Conservation (phyloP, 768 basidiomycete genomes). For the Tricholoma sp. region DNA sequence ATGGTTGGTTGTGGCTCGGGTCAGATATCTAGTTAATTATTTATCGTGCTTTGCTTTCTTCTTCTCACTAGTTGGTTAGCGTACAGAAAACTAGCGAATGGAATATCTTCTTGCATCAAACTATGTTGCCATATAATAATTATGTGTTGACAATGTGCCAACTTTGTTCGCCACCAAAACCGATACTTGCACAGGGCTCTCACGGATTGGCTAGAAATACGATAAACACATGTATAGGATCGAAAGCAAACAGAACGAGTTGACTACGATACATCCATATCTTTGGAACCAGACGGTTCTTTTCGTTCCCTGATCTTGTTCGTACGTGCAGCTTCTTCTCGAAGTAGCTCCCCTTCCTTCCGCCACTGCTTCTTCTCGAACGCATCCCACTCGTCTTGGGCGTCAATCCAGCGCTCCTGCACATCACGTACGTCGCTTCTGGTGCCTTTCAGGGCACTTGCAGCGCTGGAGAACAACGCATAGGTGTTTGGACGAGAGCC, state of each 20-base stretch:
- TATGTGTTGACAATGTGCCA: no score
- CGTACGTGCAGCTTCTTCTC: slow-evolving; percentile 36
- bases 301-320: slow-evolving; percentile 28
- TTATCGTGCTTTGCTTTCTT: neutral
- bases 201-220: neutral
- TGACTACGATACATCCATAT: slow-evolving; percentile 9
- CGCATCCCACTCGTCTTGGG: slow-evolving; percentile 75
- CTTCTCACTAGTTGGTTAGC: neutral
- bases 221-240: no score
- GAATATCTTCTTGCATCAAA: no score
- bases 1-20: neutral
- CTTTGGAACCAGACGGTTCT: slow-evolving; percentile 4
- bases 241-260: neutral
- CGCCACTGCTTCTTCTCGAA: slow-evolving; percentile 76
- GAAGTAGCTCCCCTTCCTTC: slow-evolving; percentile 58
- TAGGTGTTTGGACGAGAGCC: slow-evolving; percentile 58
- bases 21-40: neutral
- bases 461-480: slow-evolving; percentile 63
- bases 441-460: slow-evolving; percentile 45
- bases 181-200: neutral
- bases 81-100: no score
- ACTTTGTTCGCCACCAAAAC: no score
- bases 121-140: no score
- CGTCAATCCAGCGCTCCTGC: slow-evolving; percentile 94
- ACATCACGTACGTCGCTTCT: slow-evolving; percentile 64